A percentile compares a stretch with the other conserved stretches of the same genome.
phyloP scores from a whole-genome alignment of 139 green algal species.

The Pleodorina starrii region DNA sequence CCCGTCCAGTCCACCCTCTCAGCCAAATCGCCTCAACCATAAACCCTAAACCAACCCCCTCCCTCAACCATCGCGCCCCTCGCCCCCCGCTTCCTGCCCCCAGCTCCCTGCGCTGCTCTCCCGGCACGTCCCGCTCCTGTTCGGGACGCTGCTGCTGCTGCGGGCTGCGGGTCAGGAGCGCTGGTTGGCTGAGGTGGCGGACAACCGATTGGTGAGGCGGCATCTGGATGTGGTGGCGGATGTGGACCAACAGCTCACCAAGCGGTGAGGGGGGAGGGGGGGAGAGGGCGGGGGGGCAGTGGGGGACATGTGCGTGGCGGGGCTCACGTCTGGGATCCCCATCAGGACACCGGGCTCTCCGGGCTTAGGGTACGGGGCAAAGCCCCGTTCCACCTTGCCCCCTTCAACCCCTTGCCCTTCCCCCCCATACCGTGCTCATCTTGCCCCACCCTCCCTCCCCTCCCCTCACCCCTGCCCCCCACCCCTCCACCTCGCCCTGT shows the following conservation, averaged over 20 bases:
- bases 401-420: too few relatives aligned
- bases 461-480: too few relatives aligned
- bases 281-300: not conserved
- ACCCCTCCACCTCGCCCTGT: too few relatives aligned
- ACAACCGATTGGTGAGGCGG: not conserved
- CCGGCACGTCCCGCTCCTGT: not conserved
- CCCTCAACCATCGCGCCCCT: not conserved
- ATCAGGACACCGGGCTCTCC: too few relatives aligned
- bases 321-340: too few relatives aligned
- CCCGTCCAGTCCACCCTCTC: too few relatives aligned
- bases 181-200: not conserved
- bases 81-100: not conserved
- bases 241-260: conserved; percentile 15
- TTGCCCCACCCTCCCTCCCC: too few relatives aligned
- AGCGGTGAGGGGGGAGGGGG: not conserved
- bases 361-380: too few relatives aligned
- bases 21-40: too few relatives aligned
- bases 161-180: not conserved
- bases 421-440: too few relatives aligned
- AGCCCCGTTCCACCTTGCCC: too few relatives aligned
- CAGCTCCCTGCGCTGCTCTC: conserved; percentile 25
- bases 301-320: too few relatives aligned
- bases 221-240: not conserved
- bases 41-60: not conserved
- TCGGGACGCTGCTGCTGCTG: conserved; percentile 27